Conservation (phyloP, 202 grass and related monocot species). For the Setaria viridis region DNA sequence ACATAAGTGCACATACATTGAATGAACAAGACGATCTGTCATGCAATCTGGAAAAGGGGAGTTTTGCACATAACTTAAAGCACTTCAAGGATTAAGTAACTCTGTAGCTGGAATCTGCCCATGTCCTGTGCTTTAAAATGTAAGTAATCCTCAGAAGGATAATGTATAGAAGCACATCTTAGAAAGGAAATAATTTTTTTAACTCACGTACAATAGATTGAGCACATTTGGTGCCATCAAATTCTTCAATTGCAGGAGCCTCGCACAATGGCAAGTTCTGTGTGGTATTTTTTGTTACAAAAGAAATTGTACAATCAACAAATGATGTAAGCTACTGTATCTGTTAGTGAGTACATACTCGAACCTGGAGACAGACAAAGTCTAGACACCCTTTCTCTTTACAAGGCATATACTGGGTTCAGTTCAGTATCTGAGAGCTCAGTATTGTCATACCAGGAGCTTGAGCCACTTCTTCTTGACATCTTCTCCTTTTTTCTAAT, state of each 20-base stretch:
- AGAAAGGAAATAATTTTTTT: background rate
- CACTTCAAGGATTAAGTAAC: background rate
- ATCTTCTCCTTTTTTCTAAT: slow-evolving; percentile 86
- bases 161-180: slow-evolving; percentile 3
- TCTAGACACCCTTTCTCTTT: slow-evolving; percentile 49
- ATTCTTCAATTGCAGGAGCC: slow-evolving; percentile 43
- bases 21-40: slow-evolving; percentile 7
- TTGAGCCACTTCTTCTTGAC: slow-evolving; percentile 82
- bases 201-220: slow-evolving; percentile 56
- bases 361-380: slow-evolving; percentile 15
- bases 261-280: slow-evolving; percentile 38
- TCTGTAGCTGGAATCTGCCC: background rate
- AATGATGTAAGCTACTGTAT: slow-evolving; percentile 50
- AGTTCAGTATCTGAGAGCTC: slow-evolving; percentile 83
- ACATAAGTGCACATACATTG: slow-evolving; percentile 23
- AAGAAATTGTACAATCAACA: slow-evolving; percentile 48
- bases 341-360: slow-evolving; percentile 55
- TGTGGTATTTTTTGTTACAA: slow-evolving; percentile 42
- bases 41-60: slow-evolving; percentile 7
- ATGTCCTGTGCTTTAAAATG: slow-evolving; percentile 14
- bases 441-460: slow-evolving; percentile 77
- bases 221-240: slow-evolving; percentile 41
- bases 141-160: background rate
- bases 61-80: slow-evolving; percentile 20
- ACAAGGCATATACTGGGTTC: slow-evolving; percentile 94